Conservation (phyloP, 257 asterid genomes). For the Solanum chilense region DNA sequence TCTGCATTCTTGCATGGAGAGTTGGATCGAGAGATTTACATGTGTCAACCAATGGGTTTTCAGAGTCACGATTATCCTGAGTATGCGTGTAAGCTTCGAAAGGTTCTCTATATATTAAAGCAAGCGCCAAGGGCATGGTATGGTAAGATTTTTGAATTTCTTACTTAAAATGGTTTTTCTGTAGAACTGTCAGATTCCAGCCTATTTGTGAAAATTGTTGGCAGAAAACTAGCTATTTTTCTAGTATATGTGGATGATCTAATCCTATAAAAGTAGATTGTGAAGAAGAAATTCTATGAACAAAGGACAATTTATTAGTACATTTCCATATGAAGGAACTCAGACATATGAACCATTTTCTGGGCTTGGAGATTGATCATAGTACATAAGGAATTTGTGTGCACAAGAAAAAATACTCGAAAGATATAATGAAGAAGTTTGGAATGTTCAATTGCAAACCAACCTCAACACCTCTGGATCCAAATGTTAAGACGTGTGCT, state of each 20-base stretch:
- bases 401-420: not conserved
- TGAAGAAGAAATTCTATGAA: not conserved
- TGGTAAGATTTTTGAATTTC: not conserved
- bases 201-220: too few species aligned
- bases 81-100: not conserved
- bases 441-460: not conserved
- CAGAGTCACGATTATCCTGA: not conserved
- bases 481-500: too few species aligned
- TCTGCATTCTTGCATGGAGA: not conserved
- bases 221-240: not conserved
- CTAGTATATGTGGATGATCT: not conserved
- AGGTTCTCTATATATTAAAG: not conserved
- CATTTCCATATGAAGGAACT: not conserved
- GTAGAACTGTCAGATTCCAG: not conserved
- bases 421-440: not conserved
- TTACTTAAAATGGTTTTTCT: too few species aligned
- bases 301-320: not conserved
- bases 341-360: not conserved
- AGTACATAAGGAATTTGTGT: too few species aligned
- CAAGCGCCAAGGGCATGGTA: not conserved
- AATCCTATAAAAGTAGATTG: not conserved
- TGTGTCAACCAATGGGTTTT: not conserved
- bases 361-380: not conserved
- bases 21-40: not conserved
- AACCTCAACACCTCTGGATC: not conserved